A percentile compares a stretch with the other conserved stretches of the same genome.
These are phyloP conservation scores for Suillus occidentalis DNA, from an alignment of 768 basidiomycete genomes.

Conservation along the genomic window DNA sequence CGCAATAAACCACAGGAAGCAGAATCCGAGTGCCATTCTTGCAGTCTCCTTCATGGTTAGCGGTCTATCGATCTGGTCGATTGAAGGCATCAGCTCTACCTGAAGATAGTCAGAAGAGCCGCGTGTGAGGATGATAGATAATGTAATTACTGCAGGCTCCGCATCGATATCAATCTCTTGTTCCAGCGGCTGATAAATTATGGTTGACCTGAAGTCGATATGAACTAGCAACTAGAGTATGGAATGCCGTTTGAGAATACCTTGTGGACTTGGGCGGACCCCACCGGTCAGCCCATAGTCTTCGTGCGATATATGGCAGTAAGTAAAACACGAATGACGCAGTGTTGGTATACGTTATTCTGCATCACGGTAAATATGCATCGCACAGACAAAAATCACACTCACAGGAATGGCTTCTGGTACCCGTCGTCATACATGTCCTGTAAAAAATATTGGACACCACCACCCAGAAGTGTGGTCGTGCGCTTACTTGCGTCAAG, in stretches of 20 bases:
- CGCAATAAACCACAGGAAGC: constrained; percentile 89
- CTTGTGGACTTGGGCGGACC: constrained; percentile 8
- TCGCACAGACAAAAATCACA: constrained; percentile 1
- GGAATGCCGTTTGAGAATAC: constrained; percentile 8
- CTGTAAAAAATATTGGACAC: constrained; percentile 25
- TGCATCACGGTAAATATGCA: constrained; percentile 26
- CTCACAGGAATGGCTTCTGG: constrained; percentile 85
- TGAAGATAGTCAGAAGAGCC: neutral
- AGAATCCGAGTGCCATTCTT: constrained; percentile 75
- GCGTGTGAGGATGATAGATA: neutral
- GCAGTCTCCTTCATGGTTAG: constrained; percentile 73
- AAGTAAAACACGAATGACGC: constrained; percentile 87
- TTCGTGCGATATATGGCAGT: constrained; percentile 53
- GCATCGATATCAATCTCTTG: constrained; percentile 16
- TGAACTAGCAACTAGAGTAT: neutral
- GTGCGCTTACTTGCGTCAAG: constrained; percentile 65
- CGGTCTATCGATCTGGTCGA: constrained; percentile 32
- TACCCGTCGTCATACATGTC: constrained; percentile 65
- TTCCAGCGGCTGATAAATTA: constrained; percentile 27
- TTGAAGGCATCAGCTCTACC: neutral
- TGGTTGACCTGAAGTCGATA: constrained; percentile 5
- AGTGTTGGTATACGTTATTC: constrained; percentile 90
- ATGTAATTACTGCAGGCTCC: constrained; percentile 18
- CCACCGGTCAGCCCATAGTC: constrained; percentile 13
- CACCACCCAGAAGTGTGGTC: neutral